Evolutionary conservation across 2,329 filamentous ascomycete genomes (phyloP).

Genomic region (Ascochyta viciae-villosae): DNA sequence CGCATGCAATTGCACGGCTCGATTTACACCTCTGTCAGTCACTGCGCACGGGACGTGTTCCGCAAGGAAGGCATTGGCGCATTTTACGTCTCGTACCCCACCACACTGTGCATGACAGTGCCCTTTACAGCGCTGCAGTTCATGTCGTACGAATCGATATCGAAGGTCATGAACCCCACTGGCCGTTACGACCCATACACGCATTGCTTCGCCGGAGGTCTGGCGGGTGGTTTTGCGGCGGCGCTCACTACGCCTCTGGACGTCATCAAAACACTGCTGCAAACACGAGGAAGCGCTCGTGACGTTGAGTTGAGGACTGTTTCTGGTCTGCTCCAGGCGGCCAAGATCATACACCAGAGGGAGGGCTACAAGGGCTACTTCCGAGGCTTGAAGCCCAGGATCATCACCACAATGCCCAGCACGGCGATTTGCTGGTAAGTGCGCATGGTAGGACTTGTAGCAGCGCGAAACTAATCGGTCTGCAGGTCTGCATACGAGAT

Average conservation of each 20-base stretch:
- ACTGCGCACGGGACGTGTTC: slow-evolving; percentile 90
- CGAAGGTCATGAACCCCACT: slow-evolving; percentile 86
- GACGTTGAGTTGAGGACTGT: slow-evolving; percentile 85
- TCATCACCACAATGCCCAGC: slow-evolving; percentile 97
- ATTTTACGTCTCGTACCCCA: slow-evolving; percentile 98
- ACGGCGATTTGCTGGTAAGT: slow-evolving; percentile 97
- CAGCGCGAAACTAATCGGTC: slow-evolving; percentile 15
- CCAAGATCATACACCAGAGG: slow-evolving; percentile 79
- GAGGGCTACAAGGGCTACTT: slow-evolving; percentile 90
- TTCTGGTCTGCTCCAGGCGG: slow-evolving; percentile 81
- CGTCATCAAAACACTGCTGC: slow-evolving; percentile 96
- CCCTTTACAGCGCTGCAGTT: slow-evolving; percentile 98
- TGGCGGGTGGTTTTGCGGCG: slow-evolving; percentile 92
- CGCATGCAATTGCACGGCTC: slow-evolving; percentile 98
- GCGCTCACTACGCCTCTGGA: slow-evolving; percentile 95
- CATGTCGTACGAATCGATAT: slow-evolving; percentile 95
- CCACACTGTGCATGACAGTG: slow-evolving; percentile 97
- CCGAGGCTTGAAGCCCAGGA: slow-evolving; percentile 86
- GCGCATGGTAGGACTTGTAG: neutral
- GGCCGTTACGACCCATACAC: slow-evolving; percentile 90
- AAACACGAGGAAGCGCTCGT: slow-evolving; percentile 84
- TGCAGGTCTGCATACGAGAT: slow-evolving; percentile 71
- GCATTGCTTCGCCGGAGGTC: slow-evolving; percentile 88
- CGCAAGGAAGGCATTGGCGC: slow-evolving; percentile 84
- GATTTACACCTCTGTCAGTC: slow-evolving; percentile 82